Conservation (phyloP, 2,329 filamentous ascomycete species). For the Diplodia scrobiculata region DNA sequence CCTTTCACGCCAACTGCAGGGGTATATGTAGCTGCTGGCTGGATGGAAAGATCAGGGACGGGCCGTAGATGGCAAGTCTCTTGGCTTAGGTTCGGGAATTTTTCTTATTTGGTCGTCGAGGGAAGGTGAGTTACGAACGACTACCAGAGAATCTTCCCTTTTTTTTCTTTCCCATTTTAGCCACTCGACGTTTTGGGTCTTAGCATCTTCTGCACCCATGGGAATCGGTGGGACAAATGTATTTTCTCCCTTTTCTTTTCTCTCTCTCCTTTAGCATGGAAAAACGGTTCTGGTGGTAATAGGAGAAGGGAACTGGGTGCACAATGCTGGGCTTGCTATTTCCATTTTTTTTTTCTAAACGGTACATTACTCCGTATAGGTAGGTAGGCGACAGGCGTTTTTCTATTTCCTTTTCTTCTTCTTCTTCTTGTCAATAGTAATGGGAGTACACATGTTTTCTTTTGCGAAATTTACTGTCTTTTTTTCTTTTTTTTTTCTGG, state of each 20-base stretch:
- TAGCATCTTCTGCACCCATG: background rate
- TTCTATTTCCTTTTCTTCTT: no score
- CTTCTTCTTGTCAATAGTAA: background rate
- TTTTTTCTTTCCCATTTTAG: background rate
- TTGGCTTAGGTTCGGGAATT: background rate
- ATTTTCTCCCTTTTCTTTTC: background rate
- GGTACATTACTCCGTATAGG: background rate
- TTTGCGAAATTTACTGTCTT: background rate
- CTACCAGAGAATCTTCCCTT: background rate
- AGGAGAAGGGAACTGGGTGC: background rate
- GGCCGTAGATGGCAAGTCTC: background rate
- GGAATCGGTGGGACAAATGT: background rate
- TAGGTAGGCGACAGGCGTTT: background rate
- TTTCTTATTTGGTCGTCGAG: background rate
- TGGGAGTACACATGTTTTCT: background rate
- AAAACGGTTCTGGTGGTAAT: background rate
- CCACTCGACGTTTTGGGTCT: background rate
- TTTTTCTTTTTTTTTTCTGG: background rate
- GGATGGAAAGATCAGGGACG: background rate
- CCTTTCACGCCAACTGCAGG: background rate
- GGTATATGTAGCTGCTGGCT: background rate
- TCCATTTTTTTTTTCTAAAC: background rate
- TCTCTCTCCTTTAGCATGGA: background rate
- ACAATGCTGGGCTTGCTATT: background rate
- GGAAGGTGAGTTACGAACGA: background rate